phyloP scores from a whole-genome alignment of 2,329 filamentous ascomycete species.

The Teratosphaeria destructans region DNA sequence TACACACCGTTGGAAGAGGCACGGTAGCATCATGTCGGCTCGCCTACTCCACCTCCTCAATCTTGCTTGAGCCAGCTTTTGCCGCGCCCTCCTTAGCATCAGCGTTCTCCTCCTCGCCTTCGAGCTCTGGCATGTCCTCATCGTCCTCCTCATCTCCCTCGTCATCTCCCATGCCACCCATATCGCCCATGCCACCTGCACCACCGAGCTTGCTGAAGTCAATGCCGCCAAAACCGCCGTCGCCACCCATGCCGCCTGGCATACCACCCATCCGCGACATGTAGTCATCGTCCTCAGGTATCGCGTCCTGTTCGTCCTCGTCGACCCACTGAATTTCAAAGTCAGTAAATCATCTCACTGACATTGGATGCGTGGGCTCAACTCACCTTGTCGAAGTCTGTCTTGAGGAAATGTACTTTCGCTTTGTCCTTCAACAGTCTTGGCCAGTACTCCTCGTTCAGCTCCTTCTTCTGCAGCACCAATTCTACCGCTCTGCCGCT shows the following conservation, averaged over 20 bases:
- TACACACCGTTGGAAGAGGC: not conserved
- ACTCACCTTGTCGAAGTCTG: constrained; percentile 87
- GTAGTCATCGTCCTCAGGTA: constrained; percentile 63
- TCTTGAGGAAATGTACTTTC: constrained; percentile 94
- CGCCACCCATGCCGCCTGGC: constrained; percentile 29
- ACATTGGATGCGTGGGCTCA: not conserved
- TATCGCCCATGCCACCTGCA: constrained; percentile 49
- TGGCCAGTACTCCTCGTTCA: constrained; percentile 91
- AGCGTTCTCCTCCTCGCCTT: constrained; percentile 47
- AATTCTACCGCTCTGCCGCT: constrained; percentile 79
- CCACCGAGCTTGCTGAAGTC: constrained; percentile 39
- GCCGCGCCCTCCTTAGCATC: constrained; percentile 12
- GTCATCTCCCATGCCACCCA: constrained; percentile 45
- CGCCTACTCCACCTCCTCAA: constrained; percentile 36
- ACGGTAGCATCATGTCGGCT: not conserved
- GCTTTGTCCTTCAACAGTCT: constrained; percentile 80
- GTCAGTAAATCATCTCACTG: not conserved
- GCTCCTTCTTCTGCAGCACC: constrained; percentile 92
- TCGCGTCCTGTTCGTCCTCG: constrained; percentile 95
- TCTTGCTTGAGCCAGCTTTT: constrained; percentile 28
- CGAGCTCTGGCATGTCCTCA: constrained; percentile 65
- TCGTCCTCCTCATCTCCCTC: constrained; percentile 52
- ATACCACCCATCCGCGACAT: constrained; percentile 42
- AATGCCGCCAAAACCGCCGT: constrained; percentile 28
- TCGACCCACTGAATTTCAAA: constrained; percentile 63